Percentiles rank a stretch among this genome's conserved stretches.
phyloP scores from a whole-genome alignment of 1,284 basidiomycete genomes.

The Cutaneotrichosporon arboriforme region DNA sequence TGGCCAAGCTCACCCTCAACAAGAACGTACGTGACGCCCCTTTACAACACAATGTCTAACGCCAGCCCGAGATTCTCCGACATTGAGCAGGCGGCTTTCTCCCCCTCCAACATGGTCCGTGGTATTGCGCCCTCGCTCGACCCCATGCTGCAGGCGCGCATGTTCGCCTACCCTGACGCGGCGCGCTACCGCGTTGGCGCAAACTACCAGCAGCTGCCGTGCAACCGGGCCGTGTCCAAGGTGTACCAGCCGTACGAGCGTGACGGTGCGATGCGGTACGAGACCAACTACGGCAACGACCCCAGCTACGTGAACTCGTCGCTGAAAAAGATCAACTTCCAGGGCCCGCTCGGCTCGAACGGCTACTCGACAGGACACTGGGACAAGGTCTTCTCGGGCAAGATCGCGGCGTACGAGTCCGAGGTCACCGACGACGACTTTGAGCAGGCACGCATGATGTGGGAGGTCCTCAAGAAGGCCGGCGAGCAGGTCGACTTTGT shows the following conservation, averaged over 20 bases:
- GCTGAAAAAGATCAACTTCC: constrained; percentile 75
- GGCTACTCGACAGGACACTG: constrained; percentile 10
- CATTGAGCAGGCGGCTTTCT: constrained; percentile 64
- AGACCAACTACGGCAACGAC: constrained; percentile 12
- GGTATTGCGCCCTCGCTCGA: constrained; percentile 84
- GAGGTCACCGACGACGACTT: constrained; percentile 16
- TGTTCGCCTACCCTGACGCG: constrained; percentile 93
- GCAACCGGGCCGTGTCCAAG: constrained; percentile 61
- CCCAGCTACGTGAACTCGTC: constrained; percentile 9
- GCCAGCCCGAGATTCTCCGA: constrained; percentile 57
- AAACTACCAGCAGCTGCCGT: constrained; percentile 85
- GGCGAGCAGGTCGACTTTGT: constrained; percentile 5
- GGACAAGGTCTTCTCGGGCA: constrained; percentile 1
- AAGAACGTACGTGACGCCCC: constrained; percentile 54
- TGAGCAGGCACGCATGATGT: constrained; percentile 11
- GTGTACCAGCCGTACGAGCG: constrained; percentile 55
- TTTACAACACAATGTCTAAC: background rate
- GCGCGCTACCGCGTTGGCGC: constrained; percentile 64
- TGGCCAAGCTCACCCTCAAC: constrained; percentile 70
- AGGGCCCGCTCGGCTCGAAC: constrained; percentile 64
- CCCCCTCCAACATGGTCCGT: constrained; percentile 72
- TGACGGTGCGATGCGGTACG: constrained; percentile 37
- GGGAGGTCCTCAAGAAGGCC: constrained; percentile 6
- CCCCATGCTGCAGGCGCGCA: constrained; percentile 82
- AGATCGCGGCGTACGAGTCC: constrained; percentile 5